A percentile compares a stretch with the other conserved stretches of the same genome.
Evolutionary conservation across 805 yeast genomes (phyloP).

Genomic region (Yamadazyma phyllophila): DNA sequence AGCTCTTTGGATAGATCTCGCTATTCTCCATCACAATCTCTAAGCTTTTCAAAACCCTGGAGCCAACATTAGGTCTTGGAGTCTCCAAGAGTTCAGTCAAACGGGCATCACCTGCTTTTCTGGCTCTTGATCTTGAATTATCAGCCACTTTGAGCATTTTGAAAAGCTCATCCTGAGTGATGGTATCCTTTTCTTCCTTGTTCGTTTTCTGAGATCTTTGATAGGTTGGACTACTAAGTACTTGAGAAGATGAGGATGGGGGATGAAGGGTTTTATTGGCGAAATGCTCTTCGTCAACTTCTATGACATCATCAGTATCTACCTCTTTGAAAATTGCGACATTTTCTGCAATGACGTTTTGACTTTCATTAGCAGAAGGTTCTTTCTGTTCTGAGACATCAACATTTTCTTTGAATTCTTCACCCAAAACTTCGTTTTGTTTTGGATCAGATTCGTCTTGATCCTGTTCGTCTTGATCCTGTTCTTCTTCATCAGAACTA

Average conservation of each 20-base stretch:
- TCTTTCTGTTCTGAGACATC: background rate
- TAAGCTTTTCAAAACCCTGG: constrained; percentile 7
- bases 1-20: constrained; percentile 8
- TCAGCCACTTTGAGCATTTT: background rate
- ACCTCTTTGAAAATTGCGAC: too few relatives aligned
- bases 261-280: constrained; percentile 8
- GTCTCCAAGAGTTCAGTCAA: background rate
- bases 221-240: constrained; percentile 9
- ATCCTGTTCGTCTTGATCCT: background rate
- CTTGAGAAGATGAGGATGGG: constrained; percentile 8
- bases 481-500: background rate
- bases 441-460: background rate
- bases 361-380: background rate
- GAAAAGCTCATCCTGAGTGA: background rate
- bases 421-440: background rate
- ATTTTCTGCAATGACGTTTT: too few relatives aligned
- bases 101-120: background rate
- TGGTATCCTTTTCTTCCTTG: background rate
- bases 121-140: background rate
- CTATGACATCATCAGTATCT: background rate
- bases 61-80: background rate
- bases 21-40: constrained; percentile 13
- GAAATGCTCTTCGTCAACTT: constrained; percentile 2
- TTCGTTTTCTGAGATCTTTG: background rate
- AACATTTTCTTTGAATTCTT: background rate